Percentiles rank a stretch among this genome's conserved stretches.
Evolutionary conservation across 2,329 filamentous ascomycete genomes (phyloP).

Genomic region (Diaporthe sp.): DNA sequence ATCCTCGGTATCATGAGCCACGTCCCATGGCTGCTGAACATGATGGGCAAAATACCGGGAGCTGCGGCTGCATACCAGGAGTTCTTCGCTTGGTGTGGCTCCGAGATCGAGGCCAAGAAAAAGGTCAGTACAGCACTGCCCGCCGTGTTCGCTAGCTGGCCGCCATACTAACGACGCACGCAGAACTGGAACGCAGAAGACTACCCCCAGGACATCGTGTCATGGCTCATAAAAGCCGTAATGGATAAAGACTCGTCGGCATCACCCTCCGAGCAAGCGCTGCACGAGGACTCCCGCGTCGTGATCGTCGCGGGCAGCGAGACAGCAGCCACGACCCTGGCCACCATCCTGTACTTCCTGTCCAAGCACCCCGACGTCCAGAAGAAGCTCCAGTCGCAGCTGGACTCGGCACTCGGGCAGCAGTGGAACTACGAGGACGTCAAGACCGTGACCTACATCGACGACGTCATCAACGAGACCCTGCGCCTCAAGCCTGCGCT

Average conservation of each 20-base stretch:
- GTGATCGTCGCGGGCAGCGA: slow-evolving; percentile 42
- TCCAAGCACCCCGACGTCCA: slow-evolving; percentile 36
- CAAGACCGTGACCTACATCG: slow-evolving; percentile 35
- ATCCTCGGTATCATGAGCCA: slow-evolving; percentile 50
- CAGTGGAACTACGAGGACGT: slow-evolving; percentile 38
- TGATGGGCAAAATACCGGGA: slow-evolving; percentile 50
- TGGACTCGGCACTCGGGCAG: slow-evolving; percentile 34
- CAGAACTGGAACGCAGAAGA: slow-evolving; percentile 47
- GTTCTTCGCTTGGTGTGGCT: slow-evolving; percentile 50
- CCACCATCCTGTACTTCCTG: slow-evolving; percentile 41
- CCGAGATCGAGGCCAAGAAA: slow-evolving; percentile 50
- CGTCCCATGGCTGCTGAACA: slow-evolving; percentile 53
- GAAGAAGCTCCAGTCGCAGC: slow-evolving; percentile 37
- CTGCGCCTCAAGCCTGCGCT: slow-evolving; percentile 42
- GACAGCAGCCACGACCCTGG: slow-evolving; percentile 41
- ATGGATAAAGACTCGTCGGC: slow-evolving; percentile 53
- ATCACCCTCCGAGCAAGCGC: slow-evolving; percentile 47
- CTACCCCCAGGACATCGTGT: slow-evolving; percentile 53
- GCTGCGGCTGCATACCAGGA: slow-evolving; percentile 47
- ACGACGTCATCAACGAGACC: slow-evolving; percentile 43
- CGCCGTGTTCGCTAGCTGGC: accelerated
- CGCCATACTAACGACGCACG: not conserved
- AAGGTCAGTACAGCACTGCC: slow-evolving; percentile 43
- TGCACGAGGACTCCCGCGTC: slow-evolving; percentile 52
- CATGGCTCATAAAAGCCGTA: slow-evolving; percentile 56